Evolutionary conservation across 441 rosid genomes (phyloP).

Genomic region (Eruca vesicaria): DNA sequence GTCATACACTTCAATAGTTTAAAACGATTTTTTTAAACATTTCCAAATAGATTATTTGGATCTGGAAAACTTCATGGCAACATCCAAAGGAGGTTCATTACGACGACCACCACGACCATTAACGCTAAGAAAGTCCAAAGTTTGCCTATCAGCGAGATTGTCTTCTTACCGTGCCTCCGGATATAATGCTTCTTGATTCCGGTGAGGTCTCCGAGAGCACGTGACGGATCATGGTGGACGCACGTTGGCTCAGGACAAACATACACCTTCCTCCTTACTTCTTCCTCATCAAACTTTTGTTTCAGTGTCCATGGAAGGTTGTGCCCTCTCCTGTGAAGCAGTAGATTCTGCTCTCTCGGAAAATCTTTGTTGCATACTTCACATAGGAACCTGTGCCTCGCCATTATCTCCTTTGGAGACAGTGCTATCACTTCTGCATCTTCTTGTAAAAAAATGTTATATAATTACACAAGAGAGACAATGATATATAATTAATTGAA

Average conservation of each 20-base stretch:
- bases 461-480: not conserved
- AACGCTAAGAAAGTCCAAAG: not conserved
- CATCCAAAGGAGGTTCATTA: not conserved
- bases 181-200: not conserved
- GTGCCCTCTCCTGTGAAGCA: not conserved
- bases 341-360: not conserved
- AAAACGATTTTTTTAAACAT: not conserved
- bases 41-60: not conserved
- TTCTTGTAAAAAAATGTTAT: not conserved
- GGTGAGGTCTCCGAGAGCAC: not conserved
- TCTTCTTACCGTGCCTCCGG: not conserved
- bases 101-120: not conserved
- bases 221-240: not conserved
- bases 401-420: not conserved
- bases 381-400: not conserved
- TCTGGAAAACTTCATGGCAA: not conserved
- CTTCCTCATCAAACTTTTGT: not conserved
- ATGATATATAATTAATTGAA: not conserved
- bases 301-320: not conserved
- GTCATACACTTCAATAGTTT: not conserved
- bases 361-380: not conserved
- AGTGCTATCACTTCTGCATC: not conserved
- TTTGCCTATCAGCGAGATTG: not conserved
- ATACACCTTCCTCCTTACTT: not conserved
- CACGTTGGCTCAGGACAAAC: not conserved